These are phyloP conservation scores for Diospyros lotus DNA, from an alignment of 148 eudicot genomes.

Conservation along the genomic window DNA sequence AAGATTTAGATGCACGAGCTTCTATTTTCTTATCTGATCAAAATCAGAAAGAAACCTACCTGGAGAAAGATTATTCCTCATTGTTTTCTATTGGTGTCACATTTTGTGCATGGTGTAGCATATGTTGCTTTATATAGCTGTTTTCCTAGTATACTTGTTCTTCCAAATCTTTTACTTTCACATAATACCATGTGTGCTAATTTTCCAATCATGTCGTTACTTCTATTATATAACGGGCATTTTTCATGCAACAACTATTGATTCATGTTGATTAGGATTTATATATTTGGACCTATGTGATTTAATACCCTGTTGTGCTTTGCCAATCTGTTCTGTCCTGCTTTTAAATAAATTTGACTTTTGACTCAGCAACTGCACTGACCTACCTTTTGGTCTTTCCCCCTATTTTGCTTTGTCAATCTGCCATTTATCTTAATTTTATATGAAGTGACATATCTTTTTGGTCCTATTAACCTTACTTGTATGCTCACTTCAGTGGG, in stretches of 20 bases:
- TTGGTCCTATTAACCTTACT: too few species aligned
- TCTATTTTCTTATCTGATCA: neutral
- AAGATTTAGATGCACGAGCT: neutral
- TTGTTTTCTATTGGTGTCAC: neutral
- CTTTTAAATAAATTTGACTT: too few species aligned
- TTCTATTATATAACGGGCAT: neutral
- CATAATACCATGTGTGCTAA: neutral
- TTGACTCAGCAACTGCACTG: too few species aligned
- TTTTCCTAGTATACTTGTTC: neutral
- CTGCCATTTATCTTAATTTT: too few species aligned
- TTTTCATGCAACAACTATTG: neutral
- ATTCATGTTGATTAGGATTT: neutral
- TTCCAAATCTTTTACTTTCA: neutral
- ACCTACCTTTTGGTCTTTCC: too few species aligned
- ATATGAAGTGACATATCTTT: too few species aligned
- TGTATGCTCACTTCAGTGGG: too few species aligned
- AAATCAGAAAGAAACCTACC: neutral
- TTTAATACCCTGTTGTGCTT: neutral
- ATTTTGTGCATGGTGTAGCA: neutral
- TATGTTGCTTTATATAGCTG: neutral
- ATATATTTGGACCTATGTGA: neutral
- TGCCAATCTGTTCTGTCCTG: too few species aligned
- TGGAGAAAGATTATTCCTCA: neutral
- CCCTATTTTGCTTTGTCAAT: too few species aligned
- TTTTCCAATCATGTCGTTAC: too few species aligned